These are phyloP conservation scores for Naganishia vishniacii DNA, from an alignment of 768 basidiomycete genomes.

Conservation along the genomic window DNA sequence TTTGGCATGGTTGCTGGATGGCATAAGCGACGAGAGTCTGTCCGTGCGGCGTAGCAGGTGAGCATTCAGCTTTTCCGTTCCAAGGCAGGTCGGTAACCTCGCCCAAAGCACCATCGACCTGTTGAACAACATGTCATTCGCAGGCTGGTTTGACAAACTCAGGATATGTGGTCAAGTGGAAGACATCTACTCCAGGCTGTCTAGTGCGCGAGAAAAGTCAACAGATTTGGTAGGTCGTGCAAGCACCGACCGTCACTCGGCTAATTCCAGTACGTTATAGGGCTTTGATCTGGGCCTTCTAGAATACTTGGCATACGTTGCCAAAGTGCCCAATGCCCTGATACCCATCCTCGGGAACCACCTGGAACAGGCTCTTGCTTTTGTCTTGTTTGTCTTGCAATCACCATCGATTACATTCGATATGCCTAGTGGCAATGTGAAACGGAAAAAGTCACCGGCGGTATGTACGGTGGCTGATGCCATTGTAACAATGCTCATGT, in stretches of 20 bases:
- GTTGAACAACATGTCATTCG: conserved; percentile 24
- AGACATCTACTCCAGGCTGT: conserved; percentile 35
- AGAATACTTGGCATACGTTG: conserved; percentile 32
- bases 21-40: conserved; percentile 26
- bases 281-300: conserved; percentile 34
- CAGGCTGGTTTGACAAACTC: conserved; percentile 37
- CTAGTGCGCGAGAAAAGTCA: conserved; percentile 26
- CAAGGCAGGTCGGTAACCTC: not conserved
- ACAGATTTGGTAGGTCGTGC: conserved; percentile 35
- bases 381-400: conserved; percentile 21
- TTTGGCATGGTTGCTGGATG: conserved; percentile 38
- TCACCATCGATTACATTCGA: conserved; percentile 4
- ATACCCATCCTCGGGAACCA: conserved; percentile 26
- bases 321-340: conserved; percentile 26
- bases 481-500: not conserved
- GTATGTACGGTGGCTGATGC: conserved; percentile 7
- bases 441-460: conserved; percentile 11
- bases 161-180: conserved; percentile 43
- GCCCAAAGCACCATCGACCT: conserved; percentile 17
- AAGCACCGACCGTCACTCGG: not conserved
- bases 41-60: conserved; percentile 32
- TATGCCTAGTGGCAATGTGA: not conserved
- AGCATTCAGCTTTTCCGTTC: not conserved
- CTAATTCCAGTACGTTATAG: conserved; percentile 14
- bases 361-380: conserved; percentile 15